These are phyloP conservation scores for Zea luxurians DNA, from an alignment of 176 grass and related monocot species.

Conservation along the genomic window DNA sequence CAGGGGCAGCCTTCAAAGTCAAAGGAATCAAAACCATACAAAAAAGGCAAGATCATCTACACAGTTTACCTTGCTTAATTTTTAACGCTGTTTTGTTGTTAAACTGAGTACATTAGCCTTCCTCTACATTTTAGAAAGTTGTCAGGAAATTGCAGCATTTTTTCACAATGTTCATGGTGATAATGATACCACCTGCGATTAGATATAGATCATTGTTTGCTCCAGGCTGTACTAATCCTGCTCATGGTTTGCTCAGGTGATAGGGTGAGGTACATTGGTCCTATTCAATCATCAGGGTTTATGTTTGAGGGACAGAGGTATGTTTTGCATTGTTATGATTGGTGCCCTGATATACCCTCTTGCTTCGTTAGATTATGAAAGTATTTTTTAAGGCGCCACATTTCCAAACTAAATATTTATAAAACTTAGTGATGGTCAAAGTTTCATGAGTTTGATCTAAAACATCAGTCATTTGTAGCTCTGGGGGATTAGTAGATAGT, in stretches of 20 bases:
- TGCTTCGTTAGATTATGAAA: background rate
- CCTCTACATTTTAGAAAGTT: background rate
- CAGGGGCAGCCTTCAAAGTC: conserved; percentile 81
- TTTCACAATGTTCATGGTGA: conserved; percentile 24
- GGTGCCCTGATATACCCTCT: background rate
- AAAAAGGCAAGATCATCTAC: conserved; percentile 50
- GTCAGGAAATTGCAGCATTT: background rate
- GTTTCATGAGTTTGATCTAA: background rate
- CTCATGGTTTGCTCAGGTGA: conserved; percentile 67
- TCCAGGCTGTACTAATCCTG: conserved; percentile 31
- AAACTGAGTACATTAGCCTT: conserved; percentile 24
- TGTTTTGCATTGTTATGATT: conserved; percentile 6
- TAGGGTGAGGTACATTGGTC: conserved; percentile 84
- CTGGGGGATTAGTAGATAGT: background rate
- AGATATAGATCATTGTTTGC: conserved; percentile 28
- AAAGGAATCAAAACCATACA: conserved; percentile 66
- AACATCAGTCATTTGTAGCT: background rate
- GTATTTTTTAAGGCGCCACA: background rate
- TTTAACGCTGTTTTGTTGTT: background rate
- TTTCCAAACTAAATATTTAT: background rate
- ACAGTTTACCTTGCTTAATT: background rate
- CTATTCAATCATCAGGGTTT: conserved; percentile 27
- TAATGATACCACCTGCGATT: conserved; percentile 25
- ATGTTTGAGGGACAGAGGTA: conserved; percentile 54
- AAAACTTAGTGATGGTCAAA: background rate